Evolutionary conservation across 2,329 filamentous ascomycete species (phyloP).

Genomic region (Esteya vermicola): DNA sequence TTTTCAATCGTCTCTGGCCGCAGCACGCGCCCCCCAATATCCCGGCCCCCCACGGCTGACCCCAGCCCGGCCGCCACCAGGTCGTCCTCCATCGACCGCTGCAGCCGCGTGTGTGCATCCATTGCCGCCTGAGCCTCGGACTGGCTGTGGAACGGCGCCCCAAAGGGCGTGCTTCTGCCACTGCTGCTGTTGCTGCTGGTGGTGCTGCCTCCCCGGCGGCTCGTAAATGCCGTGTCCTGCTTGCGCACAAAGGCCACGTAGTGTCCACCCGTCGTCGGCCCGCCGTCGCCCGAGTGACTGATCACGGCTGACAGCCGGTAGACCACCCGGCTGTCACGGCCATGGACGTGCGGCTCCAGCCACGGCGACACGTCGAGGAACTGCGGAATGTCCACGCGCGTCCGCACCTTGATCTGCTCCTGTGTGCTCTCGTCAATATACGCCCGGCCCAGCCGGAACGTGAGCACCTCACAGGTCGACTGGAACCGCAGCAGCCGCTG

Average conservation of each 20-base stretch:
- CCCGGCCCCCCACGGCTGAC: too few relatives aligned
- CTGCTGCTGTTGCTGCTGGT: too few relatives aligned
- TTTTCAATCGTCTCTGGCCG: too few relatives aligned
- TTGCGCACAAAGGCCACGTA: conserved; percentile 7
- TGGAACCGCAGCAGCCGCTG: conserved; percentile 4
- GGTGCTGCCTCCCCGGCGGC: too few relatives aligned
- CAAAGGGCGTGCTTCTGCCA: too few relatives aligned
- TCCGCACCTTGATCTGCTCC: not conserved
- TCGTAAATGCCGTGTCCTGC: too few relatives aligned
- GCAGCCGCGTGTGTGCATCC: too few relatives aligned
- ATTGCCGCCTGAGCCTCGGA: too few relatives aligned
- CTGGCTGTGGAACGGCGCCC: too few relatives aligned
- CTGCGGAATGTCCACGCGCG: conserved; percentile 5
- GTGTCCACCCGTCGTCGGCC: conserved; percentile 1
- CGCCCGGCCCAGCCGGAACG: conserved; percentile 4
- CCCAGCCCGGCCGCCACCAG: too few relatives aligned
- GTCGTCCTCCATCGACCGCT: too few relatives aligned
- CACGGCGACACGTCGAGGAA: conserved; percentile 8
- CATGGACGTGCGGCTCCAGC: conserved; percentile 8
- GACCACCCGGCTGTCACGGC: conserved; percentile 1
- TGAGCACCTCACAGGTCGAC: conserved; percentile 7
- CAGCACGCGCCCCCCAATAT: too few relatives aligned
- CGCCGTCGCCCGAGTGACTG: conserved; percentile 3
- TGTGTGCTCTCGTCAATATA: not conserved
- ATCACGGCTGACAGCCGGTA: conserved; percentile 9